These are phyloP conservation scores for Pachyrhizus erosus DNA, from an alignment of 306 rosid species.

Conservation along the genomic window DNA sequence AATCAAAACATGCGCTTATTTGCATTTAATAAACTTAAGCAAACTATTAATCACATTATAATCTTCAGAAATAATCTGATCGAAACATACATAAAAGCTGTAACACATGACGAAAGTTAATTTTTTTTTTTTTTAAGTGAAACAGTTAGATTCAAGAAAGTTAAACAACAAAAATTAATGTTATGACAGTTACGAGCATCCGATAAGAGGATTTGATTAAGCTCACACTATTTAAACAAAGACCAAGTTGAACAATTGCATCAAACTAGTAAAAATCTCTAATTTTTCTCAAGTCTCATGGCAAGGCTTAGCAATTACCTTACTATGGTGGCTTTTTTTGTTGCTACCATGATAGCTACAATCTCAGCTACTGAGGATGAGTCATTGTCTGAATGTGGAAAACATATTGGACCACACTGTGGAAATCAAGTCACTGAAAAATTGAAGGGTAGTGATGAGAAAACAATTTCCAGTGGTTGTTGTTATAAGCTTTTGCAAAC, in stretches of 20 bases:
- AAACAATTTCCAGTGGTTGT: not conserved
- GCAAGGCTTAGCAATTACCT: not conserved
- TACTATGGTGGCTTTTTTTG: not conserved
- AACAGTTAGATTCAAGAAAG: not conserved
- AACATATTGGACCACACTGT: not conserved
- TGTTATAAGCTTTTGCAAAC: not conserved
- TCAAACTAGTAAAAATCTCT: not conserved
- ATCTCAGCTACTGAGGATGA: not conserved
- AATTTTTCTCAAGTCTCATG: constrained; percentile 14
- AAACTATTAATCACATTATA: too few species aligned
- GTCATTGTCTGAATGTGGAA: not conserved
- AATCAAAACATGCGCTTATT: too few species aligned
- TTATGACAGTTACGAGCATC: not conserved
- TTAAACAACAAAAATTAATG: not conserved
- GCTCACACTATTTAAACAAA: constrained; percentile 9
- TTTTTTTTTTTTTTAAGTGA: not conserved
- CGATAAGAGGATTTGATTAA: not conserved
- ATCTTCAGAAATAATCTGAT: too few species aligned
- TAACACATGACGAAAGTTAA: not conserved
- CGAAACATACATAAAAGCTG: not conserved
- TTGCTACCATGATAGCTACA: not conserved
- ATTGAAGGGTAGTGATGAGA: not conserved
- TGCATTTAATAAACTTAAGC: too few species aligned
- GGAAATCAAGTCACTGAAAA: not conserved
- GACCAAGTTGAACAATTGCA: not conserved